Evolutionary conservation across 2,329 filamentous ascomycete genomes (phyloP).

Genomic region (Plectosphaerella cucumerina): DNA sequence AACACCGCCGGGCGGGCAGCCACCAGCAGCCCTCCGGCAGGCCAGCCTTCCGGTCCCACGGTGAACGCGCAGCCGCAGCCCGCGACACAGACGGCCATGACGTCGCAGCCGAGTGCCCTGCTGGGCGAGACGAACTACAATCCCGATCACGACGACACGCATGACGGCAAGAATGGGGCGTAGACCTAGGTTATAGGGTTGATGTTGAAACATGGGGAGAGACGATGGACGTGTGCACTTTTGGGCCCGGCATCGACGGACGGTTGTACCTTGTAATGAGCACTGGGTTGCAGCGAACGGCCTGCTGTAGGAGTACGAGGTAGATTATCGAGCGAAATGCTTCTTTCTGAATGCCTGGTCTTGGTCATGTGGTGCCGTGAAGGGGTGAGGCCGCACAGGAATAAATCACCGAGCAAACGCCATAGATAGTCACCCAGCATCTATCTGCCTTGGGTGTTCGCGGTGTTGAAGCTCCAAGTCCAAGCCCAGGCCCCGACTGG

Average conservation of each 20-base stretch:
- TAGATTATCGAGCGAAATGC: background rate
- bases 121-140: conserved; percentile 68
- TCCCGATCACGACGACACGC: conserved; percentile 51
- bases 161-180: conserved; percentile 2
- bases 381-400: too few species aligned
- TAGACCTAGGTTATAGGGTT: background rate
- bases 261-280: conserved; percentile 5
- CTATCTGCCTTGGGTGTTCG: too few species aligned
- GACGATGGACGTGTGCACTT: conserved; percentile 2
- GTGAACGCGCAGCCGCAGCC: conserved; percentile 54
- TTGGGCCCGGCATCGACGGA: conserved; percentile 11
- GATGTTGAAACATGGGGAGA: background rate
- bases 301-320: background rate
- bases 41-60: conserved; percentile 42
- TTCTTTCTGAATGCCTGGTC: background rate
- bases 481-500: too few species aligned
- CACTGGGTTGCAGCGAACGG: background rate
- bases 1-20: conserved; percentile 27
- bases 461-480: too few species aligned
- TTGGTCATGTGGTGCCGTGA: too few species aligned
- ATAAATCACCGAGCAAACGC: too few species aligned
- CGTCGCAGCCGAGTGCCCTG: conserved; percentile 48
- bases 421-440: too few species aligned
- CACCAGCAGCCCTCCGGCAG: conserved; percentile 26
- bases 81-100: conserved; percentile 55